Conservation (phyloP, 2,329 filamentous ascomycete species). For the Daldinia sp. region DNA sequence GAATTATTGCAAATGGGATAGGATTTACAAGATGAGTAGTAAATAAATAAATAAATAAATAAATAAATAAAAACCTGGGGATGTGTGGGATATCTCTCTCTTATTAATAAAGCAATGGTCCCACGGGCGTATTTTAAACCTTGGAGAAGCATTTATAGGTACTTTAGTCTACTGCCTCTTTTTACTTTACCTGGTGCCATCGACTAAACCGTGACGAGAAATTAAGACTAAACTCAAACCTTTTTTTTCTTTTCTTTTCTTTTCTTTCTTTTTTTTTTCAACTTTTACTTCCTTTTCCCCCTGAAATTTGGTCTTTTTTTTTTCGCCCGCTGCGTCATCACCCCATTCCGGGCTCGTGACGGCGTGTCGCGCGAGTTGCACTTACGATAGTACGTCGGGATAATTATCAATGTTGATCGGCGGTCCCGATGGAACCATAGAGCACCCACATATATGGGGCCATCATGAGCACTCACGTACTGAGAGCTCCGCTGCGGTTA, state of each 20-base stretch:
- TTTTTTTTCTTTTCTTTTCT: conserved; percentile 1
- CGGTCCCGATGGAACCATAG: conserved; percentile 30
- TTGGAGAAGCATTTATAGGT: too few species aligned
- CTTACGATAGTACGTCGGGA: conserved; percentile 21
- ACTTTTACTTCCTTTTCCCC: not conserved
- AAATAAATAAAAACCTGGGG: conserved; percentile 9
- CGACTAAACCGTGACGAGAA: too few species aligned
- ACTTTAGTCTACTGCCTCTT: not conserved
- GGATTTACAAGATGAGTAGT: too few species aligned
- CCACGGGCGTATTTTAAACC: conserved; percentile 23
- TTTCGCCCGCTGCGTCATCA: conserved; percentile 28
- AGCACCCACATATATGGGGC: conserved; percentile 36
- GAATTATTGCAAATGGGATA: not conserved
- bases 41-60: too few species aligned
- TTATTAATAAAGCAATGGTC: conserved; percentile 18
- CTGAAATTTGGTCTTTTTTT: too few species aligned
- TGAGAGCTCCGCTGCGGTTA: conserved; percentile 25
- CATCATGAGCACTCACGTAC: conserved; percentile 28
- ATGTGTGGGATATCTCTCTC: conserved; percentile 1
- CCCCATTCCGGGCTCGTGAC: conserved; percentile 34
- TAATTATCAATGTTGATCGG: conserved; percentile 24
- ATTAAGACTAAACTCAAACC: not conserved
- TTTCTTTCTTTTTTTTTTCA: not conserved
- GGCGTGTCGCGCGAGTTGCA: conserved; percentile 31
- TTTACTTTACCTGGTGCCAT: not conserved